phyloP scores from a whole-genome alignment of 805 yeast species.

The Brettanomyces nanus region DNA sequence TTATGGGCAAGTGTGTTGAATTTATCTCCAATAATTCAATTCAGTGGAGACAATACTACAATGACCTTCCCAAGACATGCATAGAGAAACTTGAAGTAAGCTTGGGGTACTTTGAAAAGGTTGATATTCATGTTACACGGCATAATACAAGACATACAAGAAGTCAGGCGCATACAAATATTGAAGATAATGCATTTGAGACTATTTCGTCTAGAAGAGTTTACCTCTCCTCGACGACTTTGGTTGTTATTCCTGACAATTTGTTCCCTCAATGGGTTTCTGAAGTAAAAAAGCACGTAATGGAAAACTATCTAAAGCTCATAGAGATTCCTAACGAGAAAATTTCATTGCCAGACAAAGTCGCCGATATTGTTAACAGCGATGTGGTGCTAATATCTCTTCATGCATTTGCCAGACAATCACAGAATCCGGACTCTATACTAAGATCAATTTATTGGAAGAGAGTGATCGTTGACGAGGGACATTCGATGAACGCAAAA shows the following conservation, averaged over 20 bases:
- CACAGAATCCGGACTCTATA: constrained; percentile 26
- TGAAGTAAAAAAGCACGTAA: constrained; percentile 51
- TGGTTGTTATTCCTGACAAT: constrained; percentile 60
- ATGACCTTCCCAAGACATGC: constrained; percentile 38
- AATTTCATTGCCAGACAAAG: constrained; percentile 20
- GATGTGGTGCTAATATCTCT: constrained; percentile 48
- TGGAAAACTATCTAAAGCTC: constrained; percentile 29
- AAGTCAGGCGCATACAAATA: background rate
- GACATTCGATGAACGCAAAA: constrained; percentile 54
- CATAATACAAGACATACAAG: background rate
- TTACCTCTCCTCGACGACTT: constrained; percentile 42
- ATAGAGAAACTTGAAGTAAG: constrained; percentile 24
- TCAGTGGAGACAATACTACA: constrained; percentile 46
- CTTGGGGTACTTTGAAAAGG: constrained; percentile 38
- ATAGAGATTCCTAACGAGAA: constrained; percentile 20
- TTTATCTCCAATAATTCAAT: constrained; percentile 38
- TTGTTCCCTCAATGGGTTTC: constrained; percentile 56
- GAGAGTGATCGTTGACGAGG: constrained; percentile 66
- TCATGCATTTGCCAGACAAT: constrained; percentile 36
- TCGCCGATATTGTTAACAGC: constrained; percentile 29
- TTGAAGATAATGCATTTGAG: constrained; percentile 1
- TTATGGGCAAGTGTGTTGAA: constrained; percentile 35
- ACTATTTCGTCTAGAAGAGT: constrained; percentile 21
- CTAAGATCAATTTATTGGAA: constrained; percentile 52
- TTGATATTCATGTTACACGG: constrained; percentile 5